Conservation (phyloP, 1,139 yeast genomes). For the Candida dubliniensis region DNA sequence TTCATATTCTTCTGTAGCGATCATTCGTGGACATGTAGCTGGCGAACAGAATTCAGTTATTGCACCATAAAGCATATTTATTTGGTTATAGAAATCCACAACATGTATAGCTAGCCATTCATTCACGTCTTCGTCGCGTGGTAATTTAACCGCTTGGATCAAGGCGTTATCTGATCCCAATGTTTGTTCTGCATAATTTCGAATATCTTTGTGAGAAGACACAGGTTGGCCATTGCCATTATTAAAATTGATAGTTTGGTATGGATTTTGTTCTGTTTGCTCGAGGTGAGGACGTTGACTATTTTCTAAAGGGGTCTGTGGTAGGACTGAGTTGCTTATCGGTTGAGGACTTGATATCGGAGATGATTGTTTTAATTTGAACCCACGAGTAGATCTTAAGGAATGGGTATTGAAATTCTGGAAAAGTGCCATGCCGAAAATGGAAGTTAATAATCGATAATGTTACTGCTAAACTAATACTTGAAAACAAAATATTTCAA, state of each 20-base stretch:
- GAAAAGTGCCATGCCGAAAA: conserved; percentile 44
- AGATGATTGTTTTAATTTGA: conserved; percentile 44
- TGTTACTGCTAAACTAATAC: not conserved
- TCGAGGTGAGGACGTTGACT: conserved; percentile 17
- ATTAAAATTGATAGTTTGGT: conserved; percentile 27
- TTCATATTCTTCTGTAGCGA: conserved; percentile 94
- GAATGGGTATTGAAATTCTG: conserved; percentile 60
- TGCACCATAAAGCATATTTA: conserved; percentile 94
- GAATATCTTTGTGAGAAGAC: conserved; percentile 66
- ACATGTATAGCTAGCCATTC: conserved; percentile 98
- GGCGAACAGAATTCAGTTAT: conserved; percentile 97
- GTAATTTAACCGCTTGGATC: conserved; percentile 89
- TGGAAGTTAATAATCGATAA: not conserved
- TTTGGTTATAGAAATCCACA: conserved; percentile 89
- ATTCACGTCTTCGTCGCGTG: conserved; percentile 86
- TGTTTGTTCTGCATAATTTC: conserved; percentile 90
- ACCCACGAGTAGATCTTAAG: conserved; percentile 54
- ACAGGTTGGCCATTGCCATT: conserved; percentile 36
- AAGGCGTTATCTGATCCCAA: conserved; percentile 89
- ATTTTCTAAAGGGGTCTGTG: conserved; percentile 15
- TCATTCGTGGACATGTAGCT: conserved; percentile 89
- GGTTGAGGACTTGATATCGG: conserved; percentile 47
- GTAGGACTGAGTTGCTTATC: conserved; percentile 34
- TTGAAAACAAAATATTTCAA: not conserved
- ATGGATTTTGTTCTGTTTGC: conserved; percentile 28